Evolutionary conservation across 495 filamentous ascomycete species (phyloP), one percentile per base, ranked within the genome.

Genomic region (Xylaria venustula): DNA sequence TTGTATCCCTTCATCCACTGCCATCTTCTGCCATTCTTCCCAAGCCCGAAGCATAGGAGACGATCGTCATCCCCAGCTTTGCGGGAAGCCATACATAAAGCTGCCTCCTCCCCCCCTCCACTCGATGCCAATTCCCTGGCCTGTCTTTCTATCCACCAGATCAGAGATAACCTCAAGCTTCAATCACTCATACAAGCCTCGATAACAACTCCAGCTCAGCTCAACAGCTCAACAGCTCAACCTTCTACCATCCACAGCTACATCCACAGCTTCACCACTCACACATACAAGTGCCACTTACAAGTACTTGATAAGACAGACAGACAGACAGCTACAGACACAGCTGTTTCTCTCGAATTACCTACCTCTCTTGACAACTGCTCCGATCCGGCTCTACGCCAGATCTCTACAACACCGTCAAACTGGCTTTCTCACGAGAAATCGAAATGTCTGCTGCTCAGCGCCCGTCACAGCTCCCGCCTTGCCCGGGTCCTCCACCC

Each of bases 401-500:
- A 55, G 51, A 60, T 40, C 22, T 58, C 54, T 59, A 36, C 58
- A 68, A 62, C 54, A 71, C 54, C 67, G 68, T 66, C 78, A 84
- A 72, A 64, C 87, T 88, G 86, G 85, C 86, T 81, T 81, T 80
- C 68, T 44, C 64, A 36, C 62, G 61, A 61, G 69, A 62, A 46
- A 54, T 69, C 66, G 69, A 71, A 20, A 64, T 67, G 64, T 67
- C 71, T 53, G 65, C 77, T 19, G 65, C 77, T 19, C 82, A 89
- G 76, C 85, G 85, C 68, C 83, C 87, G 53, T 85, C 85, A 67
- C 81, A 85, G 64, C 87, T 92, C 64, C 90, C 90, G 81, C 90
- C 90, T 65, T 92, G 89, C 84, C 90, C 90, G 3, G 90, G 90
- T 68, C 90, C 90, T 63, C 90, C 90, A 70, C 90, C 90, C 37